Evolutionary conservation across 768 basidiomycete genomes (phyloP).

Genomic region (Termitomyces sp.): DNA sequence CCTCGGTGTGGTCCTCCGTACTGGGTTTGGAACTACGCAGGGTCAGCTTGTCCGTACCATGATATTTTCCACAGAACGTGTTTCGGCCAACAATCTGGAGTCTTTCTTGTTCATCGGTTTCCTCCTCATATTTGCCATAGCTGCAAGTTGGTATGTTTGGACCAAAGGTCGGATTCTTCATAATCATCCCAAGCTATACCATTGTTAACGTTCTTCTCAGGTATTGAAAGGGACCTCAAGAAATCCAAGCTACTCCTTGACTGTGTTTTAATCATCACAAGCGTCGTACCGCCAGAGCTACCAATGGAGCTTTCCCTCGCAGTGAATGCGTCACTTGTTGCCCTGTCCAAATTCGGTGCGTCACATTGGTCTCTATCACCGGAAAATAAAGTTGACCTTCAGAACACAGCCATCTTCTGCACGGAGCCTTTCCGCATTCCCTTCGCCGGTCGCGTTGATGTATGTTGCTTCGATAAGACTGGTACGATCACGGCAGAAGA

Average conservation of each 20-base stretch:
- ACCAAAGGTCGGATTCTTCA: constrained; percentile 72
- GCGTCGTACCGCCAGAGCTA: constrained; percentile 95
- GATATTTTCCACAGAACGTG: constrained; percentile 97
- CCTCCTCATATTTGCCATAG: constrained; percentile 94
- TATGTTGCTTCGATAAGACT: constrained; percentile 99
- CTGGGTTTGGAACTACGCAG: constrained; percentile 96
- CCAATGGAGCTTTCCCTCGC: constrained; percentile 98
- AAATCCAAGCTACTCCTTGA: constrained; percentile 94
- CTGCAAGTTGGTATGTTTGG: constrained; percentile 99
- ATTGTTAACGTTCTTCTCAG: constrained; percentile 31
- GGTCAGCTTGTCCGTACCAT: constrained; percentile 97
- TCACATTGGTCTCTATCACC: constrained; percentile 7
- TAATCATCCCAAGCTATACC: not conserved
- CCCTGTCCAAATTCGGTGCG: constrained; percentile 88
- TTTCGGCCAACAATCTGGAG: constrained; percentile 94
- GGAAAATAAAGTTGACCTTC: not conserved
- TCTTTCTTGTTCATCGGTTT: constrained; percentile 98
- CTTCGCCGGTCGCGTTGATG: constrained; percentile 90
- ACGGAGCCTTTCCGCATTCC: constrained; percentile 99
- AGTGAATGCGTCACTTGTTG: constrained; percentile 92
- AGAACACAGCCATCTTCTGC: constrained; percentile 84
- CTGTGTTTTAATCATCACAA: constrained; percentile 94
- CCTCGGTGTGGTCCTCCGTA: constrained; percentile 88
- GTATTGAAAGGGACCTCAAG: constrained; percentile 88
- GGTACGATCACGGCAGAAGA: constrained; percentile 98